phyloP scores from a whole-genome alignment of 2,329 filamentous ascomycete genomes.

The Albifimbria verrucaria region DNA sequence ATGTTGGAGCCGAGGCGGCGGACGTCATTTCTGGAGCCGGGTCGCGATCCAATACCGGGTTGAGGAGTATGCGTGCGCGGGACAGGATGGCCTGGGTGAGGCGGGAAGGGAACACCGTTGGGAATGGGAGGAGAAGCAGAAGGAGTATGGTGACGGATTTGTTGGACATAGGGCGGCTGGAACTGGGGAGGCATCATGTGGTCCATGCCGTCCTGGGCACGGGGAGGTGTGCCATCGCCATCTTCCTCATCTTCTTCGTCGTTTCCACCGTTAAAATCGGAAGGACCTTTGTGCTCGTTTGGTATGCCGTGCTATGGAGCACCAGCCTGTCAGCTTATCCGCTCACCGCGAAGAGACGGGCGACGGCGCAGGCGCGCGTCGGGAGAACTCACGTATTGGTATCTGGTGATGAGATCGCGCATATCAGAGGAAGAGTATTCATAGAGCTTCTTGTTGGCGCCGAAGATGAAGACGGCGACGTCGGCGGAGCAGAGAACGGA shows the following conservation, averaged over 20 bases:
- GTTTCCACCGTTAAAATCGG: conserved; percentile 83
- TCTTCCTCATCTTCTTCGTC: conserved; percentile 84
- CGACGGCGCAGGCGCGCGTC: not conserved
- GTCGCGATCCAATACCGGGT: conserved; percentile 63
- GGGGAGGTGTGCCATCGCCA: conserved; percentile 65
- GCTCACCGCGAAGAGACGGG: not conserved
- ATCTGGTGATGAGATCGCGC: conserved; percentile 81
- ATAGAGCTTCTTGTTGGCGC: conserved; percentile 98
- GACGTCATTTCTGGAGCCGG: conserved; percentile 73
- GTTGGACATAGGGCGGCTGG: conserved; percentile 38
- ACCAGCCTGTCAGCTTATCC: conserved; percentile 9
- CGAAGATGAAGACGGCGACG: conserved; percentile 97
- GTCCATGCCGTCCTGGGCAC: conserved; percentile 55
- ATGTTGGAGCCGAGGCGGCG: conserved; percentile 74
- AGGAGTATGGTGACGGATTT: conserved; percentile 71
- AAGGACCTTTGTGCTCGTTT: conserved; percentile 94
- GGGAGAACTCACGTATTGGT: conserved; percentile 74
- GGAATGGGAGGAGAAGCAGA: conserved; percentile 83
- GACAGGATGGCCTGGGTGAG: conserved; percentile 33
- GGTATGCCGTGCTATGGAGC: conserved; percentile 74
- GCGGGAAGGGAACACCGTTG: conserved; percentile 67
- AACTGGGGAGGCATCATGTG: conserved; percentile 69
- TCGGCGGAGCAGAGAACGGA: conserved; percentile 98
- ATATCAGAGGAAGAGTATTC: conserved; percentile 96
- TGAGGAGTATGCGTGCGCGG: conserved; percentile 78